Evolutionary conservation across 2,329 filamentous ascomycete species (phyloP), one percentile per base, ranked within the genome.

Genomic region (Talaromyces sp.): DNA sequence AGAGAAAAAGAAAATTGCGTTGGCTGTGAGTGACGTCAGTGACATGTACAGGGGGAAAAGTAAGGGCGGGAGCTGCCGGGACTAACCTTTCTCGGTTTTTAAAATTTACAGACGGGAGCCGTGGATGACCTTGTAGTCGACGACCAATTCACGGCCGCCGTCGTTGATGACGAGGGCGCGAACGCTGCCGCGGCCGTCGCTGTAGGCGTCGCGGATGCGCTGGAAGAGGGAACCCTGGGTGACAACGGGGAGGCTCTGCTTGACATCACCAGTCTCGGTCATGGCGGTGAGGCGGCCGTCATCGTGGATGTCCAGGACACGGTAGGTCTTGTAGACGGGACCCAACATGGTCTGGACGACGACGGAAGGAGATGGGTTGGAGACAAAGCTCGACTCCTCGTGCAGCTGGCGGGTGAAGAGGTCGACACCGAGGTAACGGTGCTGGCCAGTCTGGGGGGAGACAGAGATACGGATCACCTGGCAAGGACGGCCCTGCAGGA

Each of bases 271-370:
- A 68, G 89, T 91, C 89, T 99, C 95, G 76, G 95, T 99, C 93
- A 99, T 98, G 84, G 93, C 93, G 69, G 96, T 92, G 75, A 99
- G 79, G 70, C 82, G 80, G 74, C 85, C 84, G 72, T 88, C 93
- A 69, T 96, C 91, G 79, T 92, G 89, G 79, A 99, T 89, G 84
- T 99, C 95, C 66, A 99, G 89, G 77, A 99, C 94, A 75, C 95
- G 93, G 89, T 99, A 99, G 87, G 98, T 95, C 92, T 98, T 98
- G 92, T 98, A 97, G 83, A 98, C 88, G 67, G 95, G 95, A 72
- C 94, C 95, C 69, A 96, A 90, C 92, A 99, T 98, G 83, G 94
- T 98, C 89, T 99, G 95, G 74, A 99, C 94, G 67, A 98, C 88
- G 65, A 99, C 95, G 71, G 91, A 96, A 71, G 94, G 94, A 69